A percentile compares a stretch with the other conserved stretches of the same genome.
phyloP scores from a whole-genome alignment of 306 rosid genomes.

The Inga laurina region DNA sequence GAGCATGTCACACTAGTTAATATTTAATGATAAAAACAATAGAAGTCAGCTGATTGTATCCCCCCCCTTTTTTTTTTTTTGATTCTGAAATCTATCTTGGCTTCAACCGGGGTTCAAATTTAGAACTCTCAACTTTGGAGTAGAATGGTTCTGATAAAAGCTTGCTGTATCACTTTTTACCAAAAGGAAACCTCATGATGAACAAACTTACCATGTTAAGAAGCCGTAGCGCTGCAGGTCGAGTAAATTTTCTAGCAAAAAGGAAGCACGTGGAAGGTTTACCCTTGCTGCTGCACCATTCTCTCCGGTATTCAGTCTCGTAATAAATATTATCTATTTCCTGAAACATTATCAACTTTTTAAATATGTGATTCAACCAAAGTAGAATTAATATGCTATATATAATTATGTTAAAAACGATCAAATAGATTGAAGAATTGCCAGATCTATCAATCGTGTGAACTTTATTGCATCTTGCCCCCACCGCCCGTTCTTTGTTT shows the following conservation, averaged over 20 bases:
- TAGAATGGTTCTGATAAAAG: not conserved
- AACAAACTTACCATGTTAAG: constrained; percentile 67
- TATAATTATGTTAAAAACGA: constrained; percentile 9
- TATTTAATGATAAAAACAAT: not conserved
- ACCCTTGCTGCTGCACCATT: constrained; percentile 92
- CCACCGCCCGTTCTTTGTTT: not conserved
- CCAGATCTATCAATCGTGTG: constrained; percentile 1
- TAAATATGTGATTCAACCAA: constrained; percentile 14
- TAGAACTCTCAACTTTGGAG: not conserved
- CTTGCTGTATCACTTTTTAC: not conserved
- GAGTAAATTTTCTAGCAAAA: constrained; percentile 89
- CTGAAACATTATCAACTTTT: constrained; percentile 46
- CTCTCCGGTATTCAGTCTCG: constrained; percentile 93
- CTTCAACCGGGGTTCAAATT: not conserved
- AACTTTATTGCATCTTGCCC: not conserved
- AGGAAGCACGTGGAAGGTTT: constrained; percentile 92
- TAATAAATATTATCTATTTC: constrained; percentile 86
- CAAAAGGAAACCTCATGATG: constrained; percentile 5
- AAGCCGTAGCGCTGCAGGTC: constrained; percentile 94
- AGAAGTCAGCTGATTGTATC: not conserved
- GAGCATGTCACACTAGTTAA: constrained; percentile 9
- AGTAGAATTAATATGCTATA: not conserved
- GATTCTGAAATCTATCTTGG: not conserved
- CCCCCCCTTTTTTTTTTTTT: not conserved
- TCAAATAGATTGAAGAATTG: not conserved